Conservation (phyloP, 2,329 filamentous ascomycete genomes). For the Lanzia echinophila region DNA sequence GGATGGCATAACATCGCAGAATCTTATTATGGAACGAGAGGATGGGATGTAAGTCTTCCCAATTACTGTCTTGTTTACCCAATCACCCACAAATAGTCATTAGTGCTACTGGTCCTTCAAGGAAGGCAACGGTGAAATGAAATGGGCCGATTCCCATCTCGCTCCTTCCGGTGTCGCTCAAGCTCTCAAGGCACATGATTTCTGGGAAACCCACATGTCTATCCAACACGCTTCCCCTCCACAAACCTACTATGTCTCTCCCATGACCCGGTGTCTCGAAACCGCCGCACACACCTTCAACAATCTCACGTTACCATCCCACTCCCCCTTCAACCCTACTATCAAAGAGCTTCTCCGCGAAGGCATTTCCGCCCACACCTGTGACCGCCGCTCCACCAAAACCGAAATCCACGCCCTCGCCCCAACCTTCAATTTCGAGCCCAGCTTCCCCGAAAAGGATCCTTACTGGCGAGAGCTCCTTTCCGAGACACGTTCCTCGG, state of each 20-base stretch:
- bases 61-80: background rate
- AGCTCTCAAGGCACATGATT: conserved; percentile 51
- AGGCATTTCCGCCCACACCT: conserved; percentile 62
- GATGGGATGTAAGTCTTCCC: conserved; percentile 53
- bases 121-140: conserved; percentile 54
- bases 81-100: background rate
- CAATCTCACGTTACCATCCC: conserved; percentile 43
- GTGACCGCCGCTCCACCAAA: conserved; percentile 53
- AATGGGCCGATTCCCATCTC: conserved; percentile 59
- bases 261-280: conserved; percentile 54
- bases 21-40: conserved; percentile 58
- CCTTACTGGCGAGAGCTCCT: conserved; percentile 39
- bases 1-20: conserved; percentile 60
- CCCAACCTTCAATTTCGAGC: conserved; percentile 51
- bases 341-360: conserved; percentile 63
- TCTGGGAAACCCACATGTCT: conserved; percentile 49
- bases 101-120: conserved; percentile 60
- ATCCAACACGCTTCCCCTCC: conserved; percentile 52
- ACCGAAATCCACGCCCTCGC: conserved; percentile 43
- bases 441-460: conserved; percentile 53
- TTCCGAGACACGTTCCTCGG: conserved; percentile 40
- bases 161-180: conserved; percentile 51
- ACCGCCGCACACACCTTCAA: conserved; percentile 57
- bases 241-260: conserved; percentile 57
- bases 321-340: conserved; percentile 45